A percentile compares a stretch with the other conserved stretches of the same genome.
phyloP scores from a whole-genome alignment of 306 rosid genomes.

The Biancaea sappan region DNA sequence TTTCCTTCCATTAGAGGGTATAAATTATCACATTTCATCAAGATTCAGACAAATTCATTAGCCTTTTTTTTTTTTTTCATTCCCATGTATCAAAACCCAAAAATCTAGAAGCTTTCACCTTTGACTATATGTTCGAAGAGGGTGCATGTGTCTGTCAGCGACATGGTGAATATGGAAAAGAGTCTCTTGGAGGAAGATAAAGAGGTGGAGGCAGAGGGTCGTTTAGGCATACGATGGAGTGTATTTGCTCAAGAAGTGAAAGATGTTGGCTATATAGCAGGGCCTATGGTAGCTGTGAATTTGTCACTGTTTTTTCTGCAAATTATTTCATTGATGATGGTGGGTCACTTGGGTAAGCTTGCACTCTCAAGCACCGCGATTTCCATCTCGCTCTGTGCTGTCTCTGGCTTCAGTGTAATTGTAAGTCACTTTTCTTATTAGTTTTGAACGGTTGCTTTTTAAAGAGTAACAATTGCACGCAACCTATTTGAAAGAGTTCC shows the following conservation, averaged over 20 bases:
- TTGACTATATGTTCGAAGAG: too few species aligned
- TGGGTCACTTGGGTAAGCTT: slow-evolving; percentile 66
- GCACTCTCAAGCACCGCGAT: slow-evolving; percentile 70
- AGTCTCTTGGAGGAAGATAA: slow-evolving; percentile 21
- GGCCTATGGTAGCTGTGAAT: slow-evolving; percentile 60
- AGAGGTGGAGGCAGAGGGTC: background rate
- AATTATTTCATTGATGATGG: slow-evolving; percentile 54
- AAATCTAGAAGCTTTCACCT: too few species aligned
- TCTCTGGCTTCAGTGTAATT: slow-evolving; percentile 58
- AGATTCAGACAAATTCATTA: too few species aligned
- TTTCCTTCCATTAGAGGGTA: too few species aligned
- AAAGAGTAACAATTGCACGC: background rate
- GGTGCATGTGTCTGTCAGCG: too few species aligned
- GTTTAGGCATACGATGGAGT: slow-evolving; percentile 24
- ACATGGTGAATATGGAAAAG: too few species aligned
- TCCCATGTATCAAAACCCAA: too few species aligned
- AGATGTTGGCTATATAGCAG: slow-evolving; percentile 44
- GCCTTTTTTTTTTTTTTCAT: too few species aligned
- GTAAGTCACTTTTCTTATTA: slow-evolving; percentile 40
- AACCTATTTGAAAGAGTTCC: background rate
- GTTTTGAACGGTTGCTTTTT: background rate
- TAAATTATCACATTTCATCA: too few species aligned
- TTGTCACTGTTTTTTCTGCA: slow-evolving; percentile 56
- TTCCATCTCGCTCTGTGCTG: slow-evolving; percentile 58
- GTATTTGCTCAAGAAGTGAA: slow-evolving; percentile 43